Conservation (phyloP, 805 yeast genomes). For the Candida lessepsii region DNA sequence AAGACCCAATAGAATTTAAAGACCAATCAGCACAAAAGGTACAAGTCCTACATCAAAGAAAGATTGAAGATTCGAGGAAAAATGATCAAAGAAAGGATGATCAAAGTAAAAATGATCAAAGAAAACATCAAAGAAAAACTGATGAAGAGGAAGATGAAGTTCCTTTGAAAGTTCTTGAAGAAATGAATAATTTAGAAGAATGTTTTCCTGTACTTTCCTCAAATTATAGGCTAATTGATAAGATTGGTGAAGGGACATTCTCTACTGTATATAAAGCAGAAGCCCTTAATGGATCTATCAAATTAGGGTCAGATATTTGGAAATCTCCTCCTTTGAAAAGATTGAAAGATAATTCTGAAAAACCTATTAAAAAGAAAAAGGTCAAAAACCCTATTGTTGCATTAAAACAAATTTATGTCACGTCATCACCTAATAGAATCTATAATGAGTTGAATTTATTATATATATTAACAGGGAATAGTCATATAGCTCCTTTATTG, state of each 20-base stretch:
- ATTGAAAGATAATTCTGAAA: conserved; percentile 2
- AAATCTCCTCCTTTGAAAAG: conserved; percentile 44
- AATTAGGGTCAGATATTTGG: conserved; percentile 42
- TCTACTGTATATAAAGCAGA: conserved; percentile 62
- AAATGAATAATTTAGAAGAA: conserved; percentile 52
- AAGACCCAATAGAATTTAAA: not conserved
- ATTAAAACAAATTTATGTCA: conserved; percentile 87
- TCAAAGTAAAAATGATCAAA: conserved; percentile 3
- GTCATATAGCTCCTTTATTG: conserved; percentile 80
- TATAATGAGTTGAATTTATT: conserved; percentile 81
- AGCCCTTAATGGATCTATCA: conserved; percentile 44
- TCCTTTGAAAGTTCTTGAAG: conserved; percentile 53
- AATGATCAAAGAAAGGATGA: too few species aligned
- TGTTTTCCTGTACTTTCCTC: conserved; percentile 54
- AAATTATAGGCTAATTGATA: conserved; percentile 51
- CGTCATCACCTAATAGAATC: conserved; percentile 91
- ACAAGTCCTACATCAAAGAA: conserved; percentile 1
- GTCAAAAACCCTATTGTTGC: conserved; percentile 64
- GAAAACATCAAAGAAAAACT: not conserved
- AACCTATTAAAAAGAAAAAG: conserved; percentile 17
- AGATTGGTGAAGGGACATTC: conserved; percentile 68
- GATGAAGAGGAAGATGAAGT: conserved; percentile 43
- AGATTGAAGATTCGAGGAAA: too few species aligned
- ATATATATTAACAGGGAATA: conserved; percentile 63
- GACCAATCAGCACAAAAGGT: not conserved